A percentile compares a stretch with the other conserved stretches of the same genome.
Conservation (phyloP, 345 rosid species). For the Euclidium syriacum region DNA sequence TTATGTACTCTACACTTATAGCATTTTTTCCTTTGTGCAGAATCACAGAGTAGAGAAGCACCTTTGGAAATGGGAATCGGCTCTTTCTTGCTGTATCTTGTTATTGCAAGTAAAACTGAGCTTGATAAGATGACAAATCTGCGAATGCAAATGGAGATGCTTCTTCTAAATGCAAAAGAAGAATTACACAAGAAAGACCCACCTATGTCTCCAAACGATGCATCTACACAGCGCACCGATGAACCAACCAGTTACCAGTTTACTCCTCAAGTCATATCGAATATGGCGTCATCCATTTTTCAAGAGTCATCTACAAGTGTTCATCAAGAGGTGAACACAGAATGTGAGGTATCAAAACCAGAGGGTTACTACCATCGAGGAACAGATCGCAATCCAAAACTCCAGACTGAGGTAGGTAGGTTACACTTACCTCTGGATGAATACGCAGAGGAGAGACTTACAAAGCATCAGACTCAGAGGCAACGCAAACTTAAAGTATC, state of each 20-base stretch:
- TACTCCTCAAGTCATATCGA: slow-evolving; percentile 27
- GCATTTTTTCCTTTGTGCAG: slow-evolving; percentile 19
- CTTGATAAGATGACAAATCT: slow-evolving; percentile 49
- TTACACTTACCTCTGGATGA: slow-evolving; percentile 41
- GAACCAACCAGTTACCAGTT: slow-evolving; percentile 20
- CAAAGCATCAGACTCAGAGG: slow-evolving; percentile 12
- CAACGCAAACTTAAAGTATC: slow-evolving; percentile 35
- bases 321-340: slow-evolving; percentile 28
- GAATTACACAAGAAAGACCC: slow-evolving; percentile 29
- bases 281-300: slow-evolving; percentile 29
- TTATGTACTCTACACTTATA: not conserved
- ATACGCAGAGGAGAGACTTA: slow-evolving; percentile 33
- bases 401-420: slow-evolving; percentile 44
- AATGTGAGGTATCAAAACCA: slow-evolving; percentile 29
- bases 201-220: slow-evolving; percentile 8
- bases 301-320: slow-evolving; percentile 30
- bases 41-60: slow-evolving; percentile 28
- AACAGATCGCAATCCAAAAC: slow-evolving; percentile 47
- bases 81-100: slow-evolving; percentile 46
- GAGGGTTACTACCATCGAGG: slow-evolving; percentile 39
- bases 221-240: not conserved
- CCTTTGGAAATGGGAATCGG: slow-evolving; percentile 50
- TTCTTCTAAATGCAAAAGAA: slow-evolving; percentile 42
- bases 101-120: slow-evolving; percentile 57
- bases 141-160: slow-evolving; percentile 51